phyloP scores from a whole-genome alignment of 805 yeast species.

The Wickerhamomyces bovis region DNA sequence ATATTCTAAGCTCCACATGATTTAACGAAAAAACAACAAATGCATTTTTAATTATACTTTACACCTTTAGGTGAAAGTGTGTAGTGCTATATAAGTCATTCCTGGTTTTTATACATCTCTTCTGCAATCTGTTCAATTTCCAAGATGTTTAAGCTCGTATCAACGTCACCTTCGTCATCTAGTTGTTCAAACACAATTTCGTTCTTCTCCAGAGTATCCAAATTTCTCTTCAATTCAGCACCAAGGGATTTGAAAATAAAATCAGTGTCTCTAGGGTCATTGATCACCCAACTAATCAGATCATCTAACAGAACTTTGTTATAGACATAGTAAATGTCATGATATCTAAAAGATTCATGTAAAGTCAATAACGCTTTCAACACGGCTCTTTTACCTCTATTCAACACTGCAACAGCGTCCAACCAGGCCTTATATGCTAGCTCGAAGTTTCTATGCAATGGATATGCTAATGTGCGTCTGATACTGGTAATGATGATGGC shows the following conservation, averaged over 20 bases:
- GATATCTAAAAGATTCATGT: constrained; percentile 72
- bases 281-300: constrained; percentile 65
- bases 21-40: neutral
- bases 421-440: constrained; percentile 62
- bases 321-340: constrained; percentile 81
- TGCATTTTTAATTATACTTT: neutral
- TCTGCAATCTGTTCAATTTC: constrained; percentile 60
- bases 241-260: constrained; percentile 55
- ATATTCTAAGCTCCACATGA: constrained; percentile 18
- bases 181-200: constrained; percentile 54
- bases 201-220: constrained; percentile 31
- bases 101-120: constrained; percentile 28
- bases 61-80: no score
- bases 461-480: constrained; percentile 72
- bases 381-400: constrained; percentile 65
- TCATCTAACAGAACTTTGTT: constrained; percentile 74
- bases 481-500: constrained; percentile 55
- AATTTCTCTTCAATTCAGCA: constrained; percentile 48
- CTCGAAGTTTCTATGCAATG: constrained; percentile 68
- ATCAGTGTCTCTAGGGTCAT: constrained; percentile 52
- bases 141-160: constrained; percentile 38
- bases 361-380: constrained; percentile 53
- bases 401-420: constrained; percentile 59
- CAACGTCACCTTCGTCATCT: constrained; percentile 32
- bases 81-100: no score